phyloP scores from a whole-genome alignment of 176 grass and related monocot genomes.

The Alopecurus myosuroides region DNA sequence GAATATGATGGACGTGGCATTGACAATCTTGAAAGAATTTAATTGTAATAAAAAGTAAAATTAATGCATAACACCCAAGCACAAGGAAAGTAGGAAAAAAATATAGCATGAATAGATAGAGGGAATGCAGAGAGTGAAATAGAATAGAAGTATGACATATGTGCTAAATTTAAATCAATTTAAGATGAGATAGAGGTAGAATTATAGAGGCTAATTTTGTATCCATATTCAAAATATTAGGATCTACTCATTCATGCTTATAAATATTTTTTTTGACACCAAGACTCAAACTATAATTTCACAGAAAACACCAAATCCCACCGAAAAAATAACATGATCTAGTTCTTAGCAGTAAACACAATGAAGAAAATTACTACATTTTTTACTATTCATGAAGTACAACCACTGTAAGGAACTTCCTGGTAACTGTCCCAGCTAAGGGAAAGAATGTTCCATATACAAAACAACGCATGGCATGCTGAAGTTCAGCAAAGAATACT shows the following conservation, averaged over 20 bases:
- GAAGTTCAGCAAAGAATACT: neutral
- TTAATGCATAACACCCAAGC: neutral
- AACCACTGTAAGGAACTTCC: neutral
- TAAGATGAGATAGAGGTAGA: neutral
- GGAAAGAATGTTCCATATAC: neutral
- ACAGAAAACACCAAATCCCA: neutral
- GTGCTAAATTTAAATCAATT: constrained; percentile 1
- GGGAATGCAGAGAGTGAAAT: neutral
- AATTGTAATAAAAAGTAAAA: constrained; percentile 1
- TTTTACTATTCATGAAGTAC: neutral
- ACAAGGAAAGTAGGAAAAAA: neutral
- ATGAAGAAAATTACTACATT: neutral
- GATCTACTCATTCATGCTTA: neutral
- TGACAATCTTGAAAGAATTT: neutral
- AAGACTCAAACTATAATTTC: neutral
- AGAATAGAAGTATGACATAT: neutral
- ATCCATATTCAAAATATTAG: neutral
- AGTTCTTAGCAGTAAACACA: neutral
- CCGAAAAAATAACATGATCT: neutral
- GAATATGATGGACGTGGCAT: neutral
- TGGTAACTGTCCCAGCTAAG: neutral
- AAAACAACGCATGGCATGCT: neutral
- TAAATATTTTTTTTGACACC: neutral
- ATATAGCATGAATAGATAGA: neutral
- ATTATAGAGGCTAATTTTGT: neutral